Conservation (phyloP, 2,329 filamentous ascomycete genomes). For the Hymenoscyphus scutula region DNA sequence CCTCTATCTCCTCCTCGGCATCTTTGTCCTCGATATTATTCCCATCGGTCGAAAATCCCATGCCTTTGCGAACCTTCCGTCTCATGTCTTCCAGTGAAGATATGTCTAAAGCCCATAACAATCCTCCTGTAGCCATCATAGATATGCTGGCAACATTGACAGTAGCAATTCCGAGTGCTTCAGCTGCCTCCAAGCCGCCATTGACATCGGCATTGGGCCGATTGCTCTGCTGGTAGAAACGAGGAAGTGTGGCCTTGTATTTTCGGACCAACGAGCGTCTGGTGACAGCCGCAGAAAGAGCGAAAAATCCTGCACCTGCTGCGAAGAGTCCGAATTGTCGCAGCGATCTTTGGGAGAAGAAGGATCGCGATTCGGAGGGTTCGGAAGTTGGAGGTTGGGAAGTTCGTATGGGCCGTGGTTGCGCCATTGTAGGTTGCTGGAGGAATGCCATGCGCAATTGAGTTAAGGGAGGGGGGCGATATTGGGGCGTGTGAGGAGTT, state of each 20-base stretch:
- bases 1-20: conserved; percentile 59
- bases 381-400: conserved; percentile 12
- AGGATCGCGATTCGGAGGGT: conserved; percentile 22
- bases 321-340: conserved; percentile 69
- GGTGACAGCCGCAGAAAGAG: conserved; percentile 68
- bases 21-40: conserved; percentile 43
- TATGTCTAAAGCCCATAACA: conserved; percentile 76
- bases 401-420: conserved; percentile 15
- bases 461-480: background rate
- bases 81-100: conserved; percentile 65
- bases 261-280: conserved; percentile 67
- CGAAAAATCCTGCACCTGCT: conserved; percentile 73
- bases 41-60: conserved; percentile 34
- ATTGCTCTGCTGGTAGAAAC: conserved; percentile 68
- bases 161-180: conserved; percentile 83
- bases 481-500: background rate
- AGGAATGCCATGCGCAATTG: conserved; percentile 25
- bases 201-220: conserved; percentile 52
- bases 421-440: conserved; percentile 23
- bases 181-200: conserved; percentile 69
- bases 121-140: conserved; percentile 71
- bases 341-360: conserved; percentile 35
- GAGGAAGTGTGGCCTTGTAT: conserved; percentile 59
- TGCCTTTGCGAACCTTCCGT: conserved; percentile 45
- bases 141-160: conserved; percentile 77